Conservation (phyloP, 2,329 filamentous ascomycete species). For the Fusarium cyanostomum region DNA sequence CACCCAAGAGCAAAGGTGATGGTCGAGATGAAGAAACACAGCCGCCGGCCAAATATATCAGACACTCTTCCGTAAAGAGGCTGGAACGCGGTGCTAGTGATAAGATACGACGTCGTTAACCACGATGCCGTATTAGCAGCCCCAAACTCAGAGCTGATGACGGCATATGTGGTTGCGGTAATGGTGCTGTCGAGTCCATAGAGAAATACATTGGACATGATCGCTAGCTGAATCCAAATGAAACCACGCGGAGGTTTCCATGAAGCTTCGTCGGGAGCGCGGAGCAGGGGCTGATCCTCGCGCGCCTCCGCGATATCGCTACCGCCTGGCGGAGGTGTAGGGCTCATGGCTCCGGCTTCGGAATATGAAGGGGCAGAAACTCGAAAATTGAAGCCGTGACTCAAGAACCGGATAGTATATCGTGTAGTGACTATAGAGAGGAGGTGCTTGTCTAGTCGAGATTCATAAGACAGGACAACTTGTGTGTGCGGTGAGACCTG, state of each 20-base stretch:
- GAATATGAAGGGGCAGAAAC: not conserved
- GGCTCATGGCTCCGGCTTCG: not conserved
- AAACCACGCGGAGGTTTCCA: slow-evolving; percentile 65
- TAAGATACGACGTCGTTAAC: slow-evolving; percentile 77
- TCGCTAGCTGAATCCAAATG: slow-evolving; percentile 66
- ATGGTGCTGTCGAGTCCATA: slow-evolving; percentile 77
- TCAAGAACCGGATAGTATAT: not conserved
- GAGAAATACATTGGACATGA: slow-evolving; percentile 72
- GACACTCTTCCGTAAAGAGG: slow-evolving; percentile 77
- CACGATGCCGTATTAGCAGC: slow-evolving; percentile 78
- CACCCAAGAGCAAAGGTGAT: slow-evolving; percentile 70
- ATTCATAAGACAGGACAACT: not conserved
- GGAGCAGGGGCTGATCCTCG: slow-evolving; percentile 39
- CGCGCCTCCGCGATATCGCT: slow-evolving; percentile 1
- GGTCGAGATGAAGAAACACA: slow-evolving; percentile 72
- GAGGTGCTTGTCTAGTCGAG: not conserved
- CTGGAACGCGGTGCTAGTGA: slow-evolving; percentile 77
- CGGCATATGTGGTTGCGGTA: slow-evolving; percentile 77
- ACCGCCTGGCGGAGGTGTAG: not conserved
- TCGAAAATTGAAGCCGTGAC: not conserved
- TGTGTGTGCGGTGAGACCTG: not conserved
- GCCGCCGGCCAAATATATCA: slow-evolving; percentile 72
- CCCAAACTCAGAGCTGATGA: slow-evolving; percentile 78
- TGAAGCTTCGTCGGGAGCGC: slow-evolving; percentile 28
- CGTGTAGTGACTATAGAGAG: not conserved